phyloP scores from a whole-genome alignment of 352 stramenopile species.

The Globisporangium lucens region DNA sequence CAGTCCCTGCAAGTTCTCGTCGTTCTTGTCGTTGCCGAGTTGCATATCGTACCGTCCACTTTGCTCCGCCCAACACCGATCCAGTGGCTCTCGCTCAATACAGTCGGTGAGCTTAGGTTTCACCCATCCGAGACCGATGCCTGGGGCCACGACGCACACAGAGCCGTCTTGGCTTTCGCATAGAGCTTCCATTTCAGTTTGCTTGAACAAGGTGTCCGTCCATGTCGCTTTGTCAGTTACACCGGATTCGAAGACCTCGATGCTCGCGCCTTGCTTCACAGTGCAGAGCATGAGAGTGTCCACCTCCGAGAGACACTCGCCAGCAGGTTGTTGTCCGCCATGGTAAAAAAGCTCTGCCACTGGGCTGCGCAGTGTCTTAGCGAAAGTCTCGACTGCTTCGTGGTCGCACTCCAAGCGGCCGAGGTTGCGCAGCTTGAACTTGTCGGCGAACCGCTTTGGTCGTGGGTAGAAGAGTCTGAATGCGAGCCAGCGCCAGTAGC shows the following conservation, averaged over 20 bases:
- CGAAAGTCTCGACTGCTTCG: neutral
- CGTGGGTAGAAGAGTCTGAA: conserved; percentile 22
- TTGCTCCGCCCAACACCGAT: neutral
- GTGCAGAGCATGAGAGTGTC: neutral
- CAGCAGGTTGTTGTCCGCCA: neutral
- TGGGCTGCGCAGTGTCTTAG: neutral
- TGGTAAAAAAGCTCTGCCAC: neutral
- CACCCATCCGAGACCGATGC: conserved; percentile 4
- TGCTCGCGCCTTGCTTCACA: neutral
- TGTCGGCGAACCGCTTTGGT: conserved; percentile 13
- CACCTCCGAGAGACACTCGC: neutral
- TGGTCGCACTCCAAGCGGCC: neutral
- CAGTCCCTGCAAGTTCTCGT: too few relatives aligned
- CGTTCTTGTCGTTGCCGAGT: neutral
- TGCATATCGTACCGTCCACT: neutral
- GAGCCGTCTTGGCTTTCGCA: neutral
- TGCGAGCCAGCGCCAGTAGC: conserved; percentile 22
- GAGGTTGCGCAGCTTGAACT: conserved; percentile 4
- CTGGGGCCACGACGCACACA: conserved; percentile 2
- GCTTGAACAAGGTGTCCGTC: neutral
- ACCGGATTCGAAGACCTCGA: conserved; percentile 1
- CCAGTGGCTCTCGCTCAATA: conserved; percentile 1
- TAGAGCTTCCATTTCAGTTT: conserved; percentile 1
- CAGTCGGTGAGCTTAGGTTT: neutral
- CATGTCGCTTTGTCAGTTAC: conserved; percentile 19